Evolutionary conservation across 805 yeast species (phyloP).

Genomic region (Candida patagonica): DNA sequence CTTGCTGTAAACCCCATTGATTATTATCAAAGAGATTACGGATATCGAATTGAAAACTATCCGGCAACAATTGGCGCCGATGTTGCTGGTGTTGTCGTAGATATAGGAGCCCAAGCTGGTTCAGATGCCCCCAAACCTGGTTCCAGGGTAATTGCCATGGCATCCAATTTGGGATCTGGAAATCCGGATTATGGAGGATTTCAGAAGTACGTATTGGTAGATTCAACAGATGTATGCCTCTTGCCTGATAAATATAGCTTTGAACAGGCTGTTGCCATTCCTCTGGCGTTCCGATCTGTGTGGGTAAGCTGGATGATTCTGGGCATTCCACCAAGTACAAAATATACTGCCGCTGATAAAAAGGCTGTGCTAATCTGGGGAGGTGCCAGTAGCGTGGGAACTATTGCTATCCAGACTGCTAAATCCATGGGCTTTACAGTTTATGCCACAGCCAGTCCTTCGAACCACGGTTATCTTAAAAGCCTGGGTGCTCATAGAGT

Average conservation of each 20-base stretch:
- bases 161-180: neutral
- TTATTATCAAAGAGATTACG: too few relatives aligned
- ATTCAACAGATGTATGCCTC: too few relatives aligned
- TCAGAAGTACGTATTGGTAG: neutral
- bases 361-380: conserved; percentile 6
- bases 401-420: conserved; percentile 4
- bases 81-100: neutral
- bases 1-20: neutral
- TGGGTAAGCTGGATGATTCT: neutral
- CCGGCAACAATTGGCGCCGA: neutral
- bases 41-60: neutral
- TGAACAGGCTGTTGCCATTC: neutral
- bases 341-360: neutral
- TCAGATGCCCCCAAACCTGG: neutral
- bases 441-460: conserved; percentile 1
- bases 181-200: neutral
- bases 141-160: neutral
- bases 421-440: conserved; percentile 4
- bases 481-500: conserved; percentile 1
- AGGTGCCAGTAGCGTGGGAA: conserved; percentile 5
- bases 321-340: neutral
- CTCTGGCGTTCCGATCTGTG: neutral
- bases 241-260: neutral
- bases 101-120: neutral
- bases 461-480: neutral